Evolutionary conservation across 495 filamentous ascomycete genomes (phyloP).

Genomic region (Venustampulla echinocandica): DNA sequence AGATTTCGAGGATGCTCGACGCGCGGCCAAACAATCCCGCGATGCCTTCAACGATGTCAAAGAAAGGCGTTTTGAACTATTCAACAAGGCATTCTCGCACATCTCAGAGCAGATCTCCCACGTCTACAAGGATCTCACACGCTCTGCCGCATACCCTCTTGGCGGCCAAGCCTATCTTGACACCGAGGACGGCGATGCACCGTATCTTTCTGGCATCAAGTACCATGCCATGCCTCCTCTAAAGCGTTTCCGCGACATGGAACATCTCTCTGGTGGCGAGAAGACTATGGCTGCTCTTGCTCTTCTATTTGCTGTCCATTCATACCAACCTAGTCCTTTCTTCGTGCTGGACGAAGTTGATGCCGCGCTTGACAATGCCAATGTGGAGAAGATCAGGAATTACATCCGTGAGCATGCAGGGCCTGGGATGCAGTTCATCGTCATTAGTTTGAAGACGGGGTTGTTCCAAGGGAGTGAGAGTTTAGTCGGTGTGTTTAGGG

Average conservation of each 20-base stretch:
- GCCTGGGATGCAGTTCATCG: constrained; percentile 98
- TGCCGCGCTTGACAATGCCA: constrained; percentile 92
- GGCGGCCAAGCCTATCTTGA: constrained; percentile 95
- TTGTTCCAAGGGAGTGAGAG: constrained; percentile 92
- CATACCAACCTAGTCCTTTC: constrained; percentile 88
- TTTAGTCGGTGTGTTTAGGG: constrained; percentile 87
- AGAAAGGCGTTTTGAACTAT: constrained; percentile 75
- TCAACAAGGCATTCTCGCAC: constrained; percentile 89
- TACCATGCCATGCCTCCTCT: constrained; percentile 98
- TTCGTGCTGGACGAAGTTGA: constrained; percentile 99
- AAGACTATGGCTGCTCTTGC: constrained; percentile 98
- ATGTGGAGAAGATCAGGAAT: constrained; percentile 88
- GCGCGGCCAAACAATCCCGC: constrained; percentile 60
- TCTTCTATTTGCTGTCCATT: constrained; percentile 91
- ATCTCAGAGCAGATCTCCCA: constrained; percentile 90
- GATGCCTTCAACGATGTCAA: constrained; percentile 77
- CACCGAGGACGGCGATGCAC: constrained; percentile 73
- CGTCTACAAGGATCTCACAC: constrained; percentile 92
- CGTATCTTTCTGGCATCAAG: constrained; percentile 88
- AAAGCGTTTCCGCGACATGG: constrained; percentile 99
- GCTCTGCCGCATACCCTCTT: constrained; percentile 71
- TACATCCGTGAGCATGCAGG: constrained; percentile 91
- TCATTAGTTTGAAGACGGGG: constrained; percentile 88
- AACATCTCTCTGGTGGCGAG: constrained; percentile 92
- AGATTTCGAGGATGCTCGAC: constrained; percentile 78